Percentiles rank a stretch among this genome's conserved stretches.
Conservation (phyloP, 768 basidiomycete genomes). For the Vararia minispora region DNA sequence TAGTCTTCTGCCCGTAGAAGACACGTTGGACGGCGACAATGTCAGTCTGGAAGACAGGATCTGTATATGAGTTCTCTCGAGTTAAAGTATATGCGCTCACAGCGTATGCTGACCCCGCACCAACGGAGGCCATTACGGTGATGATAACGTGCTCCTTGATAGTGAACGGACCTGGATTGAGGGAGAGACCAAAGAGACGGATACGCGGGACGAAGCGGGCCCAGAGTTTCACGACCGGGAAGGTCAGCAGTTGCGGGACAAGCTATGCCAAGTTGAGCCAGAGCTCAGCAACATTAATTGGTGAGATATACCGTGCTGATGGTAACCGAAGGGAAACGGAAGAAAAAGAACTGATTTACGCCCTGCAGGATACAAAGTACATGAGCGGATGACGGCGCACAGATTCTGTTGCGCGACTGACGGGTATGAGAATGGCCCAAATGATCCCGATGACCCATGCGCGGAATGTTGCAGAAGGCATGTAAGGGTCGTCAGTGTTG, state of each 20-base stretch:
- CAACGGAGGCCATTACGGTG: constrained; percentile 61
- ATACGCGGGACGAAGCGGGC: constrained; percentile 46
- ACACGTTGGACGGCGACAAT: constrained; percentile 34
- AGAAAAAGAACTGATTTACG: constrained; percentile 41
- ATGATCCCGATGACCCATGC: constrained; percentile 26
- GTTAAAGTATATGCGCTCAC: constrained; percentile 16
- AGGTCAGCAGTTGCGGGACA: constrained; percentile 60
- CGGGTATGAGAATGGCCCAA: constrained; percentile 21
- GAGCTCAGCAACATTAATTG: constrained; percentile 3
- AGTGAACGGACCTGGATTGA: constrained; percentile 68
- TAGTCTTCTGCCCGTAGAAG: constrained; percentile 29
- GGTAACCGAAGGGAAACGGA: constrained; percentile 28
- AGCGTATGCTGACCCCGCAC: constrained; percentile 52
- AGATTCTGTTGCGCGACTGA: not conserved
- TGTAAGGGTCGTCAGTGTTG: constrained; percentile 34
- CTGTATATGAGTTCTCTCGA: too few species aligned
- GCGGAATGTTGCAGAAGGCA: constrained; percentile 26
- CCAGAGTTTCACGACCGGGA: constrained; percentile 59
- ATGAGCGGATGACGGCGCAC: not conserved
- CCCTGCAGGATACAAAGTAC: constrained; percentile 16
- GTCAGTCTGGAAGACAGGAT: constrained; percentile 28
- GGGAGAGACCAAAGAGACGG: constrained; percentile 42
- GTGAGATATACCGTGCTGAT: not conserved
- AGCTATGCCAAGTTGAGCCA: constrained; percentile 22
- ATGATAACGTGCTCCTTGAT: constrained; percentile 75